Base-by-base conservation (phyloP, 2,329 filamentous ascomycete species). In the Cytospora paraplurivora region DNA sequence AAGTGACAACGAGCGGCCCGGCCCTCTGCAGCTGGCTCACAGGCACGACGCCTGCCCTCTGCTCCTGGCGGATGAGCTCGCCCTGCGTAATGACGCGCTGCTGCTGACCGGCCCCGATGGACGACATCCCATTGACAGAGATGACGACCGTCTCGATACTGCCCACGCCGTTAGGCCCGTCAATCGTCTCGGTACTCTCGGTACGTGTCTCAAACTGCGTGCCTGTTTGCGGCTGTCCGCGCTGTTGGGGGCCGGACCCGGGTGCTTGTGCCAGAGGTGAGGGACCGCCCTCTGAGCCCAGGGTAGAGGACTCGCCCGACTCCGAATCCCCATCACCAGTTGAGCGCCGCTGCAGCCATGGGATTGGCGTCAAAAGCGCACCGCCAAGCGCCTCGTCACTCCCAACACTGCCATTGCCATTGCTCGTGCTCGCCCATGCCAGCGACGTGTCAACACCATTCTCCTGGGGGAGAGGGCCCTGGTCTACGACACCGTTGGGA, bases 301-400 rank as follows among this genome's bases (percentile, higher is more conserved):
- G 41, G 11, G 62, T 64, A 11, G 62, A 64, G 27, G 62, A 64
- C 52, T 64, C 62, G 8, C 62, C 57, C 19, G 62, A 61, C 41
- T 66, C 64, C 4, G 57, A 61, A 11, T 63, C 62, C 15, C 68
- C 69, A 13, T 69, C 69, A 8, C 67, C 67, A 2, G 57, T 53
- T 6, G 71, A 68, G 49, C 78, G 76, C 33, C 77, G 81, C 21
- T 74, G 68, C 57, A 98, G 79, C 95, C 95, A 99, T 0, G 93
- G 91, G 63, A 99, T 98, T 0, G 94, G 95, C 1, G 94, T 98
- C 56, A 99, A 81, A 19, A 97, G 81, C 0, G 95, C 95, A 7
- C 95, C 95, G 27, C 94, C 94, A 1, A 98, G 80, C 13, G 89
- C 90, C 74, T 97, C 94, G 70, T 98, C 94, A 56, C 90, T 92